Conservation (phyloP, 306 rosid genomes). For the Prunus campanulata region DNA sequence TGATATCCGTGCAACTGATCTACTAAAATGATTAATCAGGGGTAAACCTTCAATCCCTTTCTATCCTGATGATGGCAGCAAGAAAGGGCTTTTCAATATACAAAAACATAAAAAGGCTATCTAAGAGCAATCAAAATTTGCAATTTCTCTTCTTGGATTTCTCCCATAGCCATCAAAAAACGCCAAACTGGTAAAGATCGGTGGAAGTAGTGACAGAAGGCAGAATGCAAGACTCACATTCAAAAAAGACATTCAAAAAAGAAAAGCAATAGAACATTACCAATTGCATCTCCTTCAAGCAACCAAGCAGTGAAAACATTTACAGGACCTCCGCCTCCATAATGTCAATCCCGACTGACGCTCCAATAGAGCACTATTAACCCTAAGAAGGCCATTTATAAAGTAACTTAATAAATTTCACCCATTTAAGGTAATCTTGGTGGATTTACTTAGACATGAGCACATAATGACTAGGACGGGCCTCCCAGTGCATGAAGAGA, state of each 20-base stretch:
- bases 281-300: neutral
- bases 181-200: neutral
- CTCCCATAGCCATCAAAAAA: neutral
- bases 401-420: neutral
- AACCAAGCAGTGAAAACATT: neutral
- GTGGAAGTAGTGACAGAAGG: neutral
- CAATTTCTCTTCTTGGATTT: neutral
- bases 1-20: neutral
- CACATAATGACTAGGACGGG: neutral
- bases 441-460: slow-evolving; percentile 14
- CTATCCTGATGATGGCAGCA: neutral
- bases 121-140: slow-evolving; percentile 3
- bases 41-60: neutral
- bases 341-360: neutral
- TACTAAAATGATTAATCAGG: neutral
- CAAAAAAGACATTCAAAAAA: neutral
- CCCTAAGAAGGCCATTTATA: slow-evolving; percentile 17
- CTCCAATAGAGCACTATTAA: neutral
- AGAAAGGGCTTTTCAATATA: neutral
- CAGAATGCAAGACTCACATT: neutral
- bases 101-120: neutral
- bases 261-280: neutral
- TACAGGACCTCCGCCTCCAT: neutral
- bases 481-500: neutral
- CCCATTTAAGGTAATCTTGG: slow-evolving; percentile 25